Evolutionary conservation across 2,329 filamentous ascomycete species (phyloP), one percentile per base, ranked within the genome.

Genomic region (Byssoonygena ceratinophila): DNA sequence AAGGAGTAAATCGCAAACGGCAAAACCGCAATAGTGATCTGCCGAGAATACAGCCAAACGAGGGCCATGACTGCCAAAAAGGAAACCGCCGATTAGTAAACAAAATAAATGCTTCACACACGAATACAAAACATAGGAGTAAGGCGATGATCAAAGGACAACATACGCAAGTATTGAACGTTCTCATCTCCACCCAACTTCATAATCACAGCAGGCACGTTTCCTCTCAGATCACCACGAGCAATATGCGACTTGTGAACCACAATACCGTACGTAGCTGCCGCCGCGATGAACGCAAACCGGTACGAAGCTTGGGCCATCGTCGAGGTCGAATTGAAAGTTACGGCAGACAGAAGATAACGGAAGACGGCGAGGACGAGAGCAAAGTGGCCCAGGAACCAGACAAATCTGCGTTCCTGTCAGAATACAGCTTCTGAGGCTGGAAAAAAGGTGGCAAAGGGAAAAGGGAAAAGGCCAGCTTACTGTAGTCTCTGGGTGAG

Each of bases 181-280:
- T 98, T 98, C 78, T 98, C 92, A 68, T 98, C 92, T 11, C 81
- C 76, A 53, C 84, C 75, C 59, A 95, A 74, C 56, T 82, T 79
- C 54, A 91, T 51, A 46, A 78, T 69, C 54, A 85, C 80, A 71
- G 73, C 67, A 66, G 77, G 80, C 62, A 82, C 70, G 67, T 75
- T 82, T 56, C 76, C 81, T 58, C 84, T 83, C 46, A 82, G 77
- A 78, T 87, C 85, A 62, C 85, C 79, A 60, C 88, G 85, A 61
- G 90, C 87, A 60, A 90, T 83, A 76, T 90, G 87, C 54, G 88
- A 90, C 81, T 98, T 98, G 79, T 95, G 97, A 57, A 98, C 91
- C 46, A 98, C 92, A 60, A 98, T 97, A 59, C 92, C 91, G 71
- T 98, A 98, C 9, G 92, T 97, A 46, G 82, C 81, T 45, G 89